These are phyloP conservation scores for Coriaria nepalensis DNA, from an alignment of 306 rosid genomes.

Conservation along the genomic window DNA sequence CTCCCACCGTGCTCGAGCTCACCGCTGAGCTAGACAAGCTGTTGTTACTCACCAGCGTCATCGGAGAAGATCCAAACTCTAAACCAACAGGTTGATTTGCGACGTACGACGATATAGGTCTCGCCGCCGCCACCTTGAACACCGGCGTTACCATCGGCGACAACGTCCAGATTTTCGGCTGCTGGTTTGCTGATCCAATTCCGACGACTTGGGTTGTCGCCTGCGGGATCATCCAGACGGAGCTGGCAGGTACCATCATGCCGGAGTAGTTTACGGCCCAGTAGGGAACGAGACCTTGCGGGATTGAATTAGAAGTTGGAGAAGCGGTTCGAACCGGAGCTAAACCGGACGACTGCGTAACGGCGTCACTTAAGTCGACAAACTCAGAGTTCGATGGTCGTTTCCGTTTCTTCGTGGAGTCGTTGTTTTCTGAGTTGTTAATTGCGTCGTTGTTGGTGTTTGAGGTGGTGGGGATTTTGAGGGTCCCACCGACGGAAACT, in stretches of 20 bases:
- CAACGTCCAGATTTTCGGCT: constrained; percentile 43
- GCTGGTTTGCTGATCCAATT: constrained; percentile 14
- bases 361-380: constrained; percentile 27
- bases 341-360: constrained; percentile 28
- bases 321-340: constrained; percentile 32
- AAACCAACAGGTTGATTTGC: constrained; percentile 3
- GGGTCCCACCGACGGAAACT: constrained; percentile 33
- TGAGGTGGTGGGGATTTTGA: constrained; percentile 28
- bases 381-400: constrained; percentile 42
- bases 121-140: constrained; percentile 28
- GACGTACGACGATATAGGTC: constrained; percentile 28
- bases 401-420: constrained; percentile 33
- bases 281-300: constrained; percentile 39
- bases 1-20: constrained; percentile 36
- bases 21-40: constrained; percentile 21
- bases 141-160: constrained; percentile 34
- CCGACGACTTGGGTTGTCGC: constrained; percentile 8
- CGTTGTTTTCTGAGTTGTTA: neutral
- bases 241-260: constrained; percentile 46
- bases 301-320: constrained; percentile 9
- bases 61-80: constrained; percentile 1
- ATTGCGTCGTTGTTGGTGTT: neutral
- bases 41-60: neutral
- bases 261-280: constrained; percentile 35
- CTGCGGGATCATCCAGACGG: constrained; percentile 58